Conservation (phyloP, 768 basidiomycete species). For the Pisolithus sp. region DNA sequence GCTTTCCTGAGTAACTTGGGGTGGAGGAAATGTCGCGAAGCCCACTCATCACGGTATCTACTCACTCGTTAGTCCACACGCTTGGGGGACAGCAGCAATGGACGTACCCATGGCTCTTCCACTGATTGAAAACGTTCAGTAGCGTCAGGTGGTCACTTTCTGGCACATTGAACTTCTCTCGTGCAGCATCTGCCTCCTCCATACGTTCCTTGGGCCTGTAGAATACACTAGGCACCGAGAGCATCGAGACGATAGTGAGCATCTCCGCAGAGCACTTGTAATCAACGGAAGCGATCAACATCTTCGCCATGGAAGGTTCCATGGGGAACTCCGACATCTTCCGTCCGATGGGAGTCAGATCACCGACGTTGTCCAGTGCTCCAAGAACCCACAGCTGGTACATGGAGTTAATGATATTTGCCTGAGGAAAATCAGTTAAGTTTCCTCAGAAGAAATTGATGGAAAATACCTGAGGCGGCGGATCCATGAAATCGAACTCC, state of each 20-base stretch:
- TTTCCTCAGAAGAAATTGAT: background rate
- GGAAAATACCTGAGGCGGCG: slow-evolving; percentile 83
- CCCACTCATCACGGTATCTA: slow-evolving; percentile 93
- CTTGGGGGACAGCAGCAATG: background rate
- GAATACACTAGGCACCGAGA: slow-evolving; percentile 96
- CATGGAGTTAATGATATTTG: slow-evolving; percentile 98
- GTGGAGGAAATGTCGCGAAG: slow-evolving; percentile 90
- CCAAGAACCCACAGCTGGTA: slow-evolving; percentile 99
- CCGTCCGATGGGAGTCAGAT: slow-evolving; percentile 83
- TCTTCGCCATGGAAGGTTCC: slow-evolving; percentile 99
- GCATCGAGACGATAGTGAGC: slow-evolving; percentile 98
- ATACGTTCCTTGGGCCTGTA: slow-evolving; percentile 95
- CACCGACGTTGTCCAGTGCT: slow-evolving; percentile 95
- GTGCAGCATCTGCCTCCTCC: slow-evolving; percentile 95
- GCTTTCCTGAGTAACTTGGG: slow-evolving; percentile 94
- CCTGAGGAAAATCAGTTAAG: slow-evolving; percentile 37
- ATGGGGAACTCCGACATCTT: slow-evolving; percentile 99
- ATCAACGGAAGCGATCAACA: slow-evolving; percentile 88
- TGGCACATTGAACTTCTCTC: slow-evolving; percentile 98
- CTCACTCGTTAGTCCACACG: slow-evolving; percentile 3
- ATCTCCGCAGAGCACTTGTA: slow-evolving; percentile 92
- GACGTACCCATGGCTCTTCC: slow-evolving; percentile 89
- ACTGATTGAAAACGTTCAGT: slow-evolving; percentile 94
- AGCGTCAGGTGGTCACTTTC: slow-evolving; percentile 97
- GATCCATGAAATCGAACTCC: slow-evolving; percentile 99